These are phyloP conservation scores for Phytophthora sojae DNA, from an alignment of 352 stramenopile species.

Conservation along the genomic window DNA sequence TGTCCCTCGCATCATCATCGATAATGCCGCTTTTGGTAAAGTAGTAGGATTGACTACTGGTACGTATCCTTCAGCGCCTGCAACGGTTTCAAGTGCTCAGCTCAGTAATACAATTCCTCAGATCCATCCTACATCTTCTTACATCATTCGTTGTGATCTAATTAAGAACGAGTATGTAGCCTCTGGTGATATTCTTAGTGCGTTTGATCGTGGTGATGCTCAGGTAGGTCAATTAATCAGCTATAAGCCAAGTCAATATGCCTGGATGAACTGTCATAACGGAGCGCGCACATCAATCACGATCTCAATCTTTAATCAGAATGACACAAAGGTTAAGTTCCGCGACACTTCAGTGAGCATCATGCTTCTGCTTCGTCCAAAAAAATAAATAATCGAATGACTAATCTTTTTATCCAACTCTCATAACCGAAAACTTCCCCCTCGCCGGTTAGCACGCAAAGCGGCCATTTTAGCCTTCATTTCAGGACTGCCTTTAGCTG, in stretches of 20 bases:
- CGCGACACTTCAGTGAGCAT: not conserved
- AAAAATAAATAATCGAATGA: conserved; percentile 2
- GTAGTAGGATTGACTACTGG: conserved; percentile 13
- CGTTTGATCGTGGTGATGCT: conserved; percentile 21
- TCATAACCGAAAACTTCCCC: conserved; percentile 13
- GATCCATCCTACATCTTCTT: conserved; percentile 10
- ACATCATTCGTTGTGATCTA: conserved; percentile 27
- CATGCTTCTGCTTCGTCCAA: conserved; percentile 20
- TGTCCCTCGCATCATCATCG: conserved; percentile 22
- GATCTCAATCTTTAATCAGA: conserved; percentile 20
- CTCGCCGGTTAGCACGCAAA: conserved; percentile 8
- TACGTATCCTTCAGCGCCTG: conserved; percentile 15
- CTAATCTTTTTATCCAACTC: not conserved
- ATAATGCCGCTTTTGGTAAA: conserved; percentile 23
- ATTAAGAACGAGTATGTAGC: conserved; percentile 30
- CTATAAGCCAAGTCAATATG: conserved; percentile 20
- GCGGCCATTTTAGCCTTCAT: not conserved
- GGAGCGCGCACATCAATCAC: conserved; percentile 9
- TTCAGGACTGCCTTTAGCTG: not conserved
- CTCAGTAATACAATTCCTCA: conserved; percentile 26
- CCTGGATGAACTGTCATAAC: conserved; percentile 21
- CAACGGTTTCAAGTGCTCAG: conserved; percentile 6
- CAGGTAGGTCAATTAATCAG: conserved; percentile 8
- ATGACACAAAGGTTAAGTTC: conserved; percentile 12
- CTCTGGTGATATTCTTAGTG: conserved; percentile 21